These are phyloP conservation scores for Flammula alnicola DNA, from an alignment of 1,284 basidiomycete species.

Conservation along the genomic window DNA sequence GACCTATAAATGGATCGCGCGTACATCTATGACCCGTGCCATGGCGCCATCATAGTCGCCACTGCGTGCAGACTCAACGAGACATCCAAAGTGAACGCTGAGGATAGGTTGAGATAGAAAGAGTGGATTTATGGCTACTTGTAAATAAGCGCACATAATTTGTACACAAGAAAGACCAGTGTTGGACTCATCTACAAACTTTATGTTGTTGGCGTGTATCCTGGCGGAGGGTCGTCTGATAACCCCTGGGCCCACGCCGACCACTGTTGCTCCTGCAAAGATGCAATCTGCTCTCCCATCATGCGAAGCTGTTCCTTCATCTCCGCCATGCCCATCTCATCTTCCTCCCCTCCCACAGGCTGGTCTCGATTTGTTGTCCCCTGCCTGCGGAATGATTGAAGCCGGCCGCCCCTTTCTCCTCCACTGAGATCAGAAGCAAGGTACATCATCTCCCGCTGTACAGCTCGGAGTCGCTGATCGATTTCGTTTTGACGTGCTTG, in stretches of 20 bases:
- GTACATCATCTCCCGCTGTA: conserved; percentile 31
- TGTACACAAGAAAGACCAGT: too few species aligned
- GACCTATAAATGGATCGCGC: too few species aligned
- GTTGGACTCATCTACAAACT: too few species aligned
- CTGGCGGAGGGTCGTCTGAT: conserved; percentile 38
- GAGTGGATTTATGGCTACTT: too few species aligned
- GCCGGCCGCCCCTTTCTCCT: conserved; percentile 9
- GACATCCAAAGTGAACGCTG: too few species aligned
- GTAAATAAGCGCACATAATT: too few species aligned
- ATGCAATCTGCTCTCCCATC: conserved; percentile 31
- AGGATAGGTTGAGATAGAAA: too few species aligned
- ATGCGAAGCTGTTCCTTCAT: conserved; percentile 31
- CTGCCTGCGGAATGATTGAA: conserved; percentile 8
- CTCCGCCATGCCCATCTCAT: conserved; percentile 24
- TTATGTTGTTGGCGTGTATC: conserved; percentile 33
- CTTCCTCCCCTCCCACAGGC: conserved; percentile 10
- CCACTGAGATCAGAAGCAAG: conserved; percentile 24
- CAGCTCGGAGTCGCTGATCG: conserved; percentile 26
- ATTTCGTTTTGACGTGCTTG: conserved; percentile 26
- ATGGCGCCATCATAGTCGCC: too few species aligned
- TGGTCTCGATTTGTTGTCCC: neutral
- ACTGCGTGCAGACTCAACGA: too few species aligned
- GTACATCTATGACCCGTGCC: too few species aligned
- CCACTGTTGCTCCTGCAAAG: conserved; percentile 31
- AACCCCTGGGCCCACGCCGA: conserved; percentile 36